These are phyloP conservation scores for Vitis labrusca DNA, from an alignment of 164 flowering plant species.

Conservation along the genomic window DNA sequence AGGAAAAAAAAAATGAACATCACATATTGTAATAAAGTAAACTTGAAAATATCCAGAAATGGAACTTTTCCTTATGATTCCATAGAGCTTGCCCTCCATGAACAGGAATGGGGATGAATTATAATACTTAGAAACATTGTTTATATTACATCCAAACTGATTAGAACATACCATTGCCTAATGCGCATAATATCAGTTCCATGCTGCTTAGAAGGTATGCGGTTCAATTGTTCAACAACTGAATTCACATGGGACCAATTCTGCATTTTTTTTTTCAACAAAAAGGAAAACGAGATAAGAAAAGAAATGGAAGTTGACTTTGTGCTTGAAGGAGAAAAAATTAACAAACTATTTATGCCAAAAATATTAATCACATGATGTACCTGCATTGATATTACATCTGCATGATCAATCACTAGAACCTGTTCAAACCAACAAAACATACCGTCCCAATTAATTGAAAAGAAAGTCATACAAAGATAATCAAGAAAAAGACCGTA, in stretches of 20 bases:
- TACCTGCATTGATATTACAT: constrained; percentile 94
- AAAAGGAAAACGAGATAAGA: constrained; percentile 6
- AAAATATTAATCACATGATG: neutral
- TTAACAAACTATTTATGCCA: too few relatives aligned
- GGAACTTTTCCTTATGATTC: too few relatives aligned
- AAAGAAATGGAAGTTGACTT: neutral
- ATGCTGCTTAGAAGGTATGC: constrained; percentile 67
- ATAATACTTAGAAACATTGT: too few relatives aligned
- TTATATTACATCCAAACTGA: neutral
- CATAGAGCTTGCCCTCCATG: too few relatives aligned
- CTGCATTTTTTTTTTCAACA: constrained; percentile 37
- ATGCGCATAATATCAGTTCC: constrained; percentile 89
- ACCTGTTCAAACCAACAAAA: constrained; percentile 46
- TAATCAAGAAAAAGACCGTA: neutral
- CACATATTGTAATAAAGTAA: neutral
- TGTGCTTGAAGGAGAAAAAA: too few relatives aligned
- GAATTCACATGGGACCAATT: constrained; percentile 74
- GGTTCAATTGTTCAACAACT: constrained; percentile 68
- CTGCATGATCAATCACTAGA: constrained; percentile 87
- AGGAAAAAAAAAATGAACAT: neutral
- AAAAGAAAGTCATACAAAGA: neutral
- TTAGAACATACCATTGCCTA: constrained; percentile 64
- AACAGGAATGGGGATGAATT: too few relatives aligned
- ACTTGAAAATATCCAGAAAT: neutral
- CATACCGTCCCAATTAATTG: neutral